phyloP scores from a whole-genome alignment of 352 stramenopile species.

The Aphanomyces astaci region DNA sequence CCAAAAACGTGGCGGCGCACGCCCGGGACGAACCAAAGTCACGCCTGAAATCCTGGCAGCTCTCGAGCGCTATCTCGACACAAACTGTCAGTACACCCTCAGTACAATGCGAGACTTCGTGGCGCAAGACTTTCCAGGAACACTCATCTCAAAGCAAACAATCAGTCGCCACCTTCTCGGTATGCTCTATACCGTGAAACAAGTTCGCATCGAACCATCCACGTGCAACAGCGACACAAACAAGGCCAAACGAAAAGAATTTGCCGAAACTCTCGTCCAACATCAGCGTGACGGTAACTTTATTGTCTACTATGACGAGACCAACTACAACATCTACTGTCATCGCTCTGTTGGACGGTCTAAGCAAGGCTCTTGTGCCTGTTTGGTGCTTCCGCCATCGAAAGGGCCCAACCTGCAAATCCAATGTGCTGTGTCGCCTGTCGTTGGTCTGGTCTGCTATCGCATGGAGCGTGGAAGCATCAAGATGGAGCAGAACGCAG shows the following conservation, averaged over 20 bases:
- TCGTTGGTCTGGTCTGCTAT: constrained; percentile 14
- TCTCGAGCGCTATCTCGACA: constrained; percentile 2
- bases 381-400: neutral
- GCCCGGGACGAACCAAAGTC: neutral
- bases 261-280: neutral
- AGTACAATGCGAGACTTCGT: neutral
- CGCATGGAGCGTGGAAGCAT: constrained; percentile 22
- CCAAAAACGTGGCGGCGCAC: neutral
- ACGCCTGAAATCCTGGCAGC: neutral
- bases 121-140: neutral
- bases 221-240: constrained; percentile 26
- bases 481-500: constrained; percentile 25
- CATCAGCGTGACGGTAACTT: constrained; percentile 2
- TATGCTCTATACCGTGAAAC: constrained; percentile 24
- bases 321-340: constrained; percentile 26
- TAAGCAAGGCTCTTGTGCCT: constrained; percentile 3
- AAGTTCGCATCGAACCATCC: constrained; percentile 5
- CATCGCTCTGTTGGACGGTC: constrained; percentile 10
- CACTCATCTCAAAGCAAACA: constrained; percentile 8
- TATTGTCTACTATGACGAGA: constrained; percentile 23
- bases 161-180: constrained; percentile 17
- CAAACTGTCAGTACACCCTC: neutral
- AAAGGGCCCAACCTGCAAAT: constrained; percentile 25
- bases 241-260: constrained; percentile 18
- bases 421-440: constrained; percentile 21